Evolutionary conservation across 768 basidiomycete species (phyloP).

Genomic region (Xerocomellus chrysenteron): DNA sequence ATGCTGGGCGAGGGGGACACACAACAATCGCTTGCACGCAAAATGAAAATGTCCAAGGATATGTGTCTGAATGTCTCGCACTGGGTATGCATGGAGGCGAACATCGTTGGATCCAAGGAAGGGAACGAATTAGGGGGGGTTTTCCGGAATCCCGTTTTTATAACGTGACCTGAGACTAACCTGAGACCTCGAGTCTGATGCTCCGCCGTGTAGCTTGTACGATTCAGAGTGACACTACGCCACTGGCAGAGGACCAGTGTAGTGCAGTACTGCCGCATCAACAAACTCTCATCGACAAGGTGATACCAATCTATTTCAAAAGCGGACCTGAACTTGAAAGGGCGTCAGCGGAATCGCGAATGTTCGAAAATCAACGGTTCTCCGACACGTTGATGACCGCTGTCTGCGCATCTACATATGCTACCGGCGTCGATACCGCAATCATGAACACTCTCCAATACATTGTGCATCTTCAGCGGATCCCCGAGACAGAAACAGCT

Average conservation of each 20-base stretch:
- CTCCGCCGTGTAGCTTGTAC: neutral
- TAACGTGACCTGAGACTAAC: neutral
- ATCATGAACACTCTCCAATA: neutral
- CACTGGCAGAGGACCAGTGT: constrained; percentile 18
- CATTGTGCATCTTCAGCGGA: neutral
- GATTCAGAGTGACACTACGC: constrained; percentile 1
- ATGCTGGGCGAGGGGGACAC: neutral
- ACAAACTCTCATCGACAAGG: constrained; percentile 12
- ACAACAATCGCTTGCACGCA: neutral
- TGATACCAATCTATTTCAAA: constrained; percentile 16
- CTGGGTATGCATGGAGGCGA: constrained; percentile 11
- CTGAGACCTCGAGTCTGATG: neutral
- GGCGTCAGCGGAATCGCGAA: neutral
- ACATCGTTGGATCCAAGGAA: neutral
- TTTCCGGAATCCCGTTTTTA: neutral
- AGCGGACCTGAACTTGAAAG: neutral
- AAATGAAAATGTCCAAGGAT: neutral
- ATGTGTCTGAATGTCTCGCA: constrained; percentile 14
- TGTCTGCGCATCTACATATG: constrained; percentile 7
- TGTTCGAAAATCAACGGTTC: neutral
- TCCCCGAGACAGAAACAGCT: neutral
- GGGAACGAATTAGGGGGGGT: neutral
- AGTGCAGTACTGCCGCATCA: constrained; percentile 11
- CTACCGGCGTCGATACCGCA: neutral
- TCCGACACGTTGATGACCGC: neutral